Evolutionary conservation across 1,284 basidiomycete genomes (phyloP), one percentile per base, ranked within the genome.

Genomic region (Cryptococcus floricola): DNA sequence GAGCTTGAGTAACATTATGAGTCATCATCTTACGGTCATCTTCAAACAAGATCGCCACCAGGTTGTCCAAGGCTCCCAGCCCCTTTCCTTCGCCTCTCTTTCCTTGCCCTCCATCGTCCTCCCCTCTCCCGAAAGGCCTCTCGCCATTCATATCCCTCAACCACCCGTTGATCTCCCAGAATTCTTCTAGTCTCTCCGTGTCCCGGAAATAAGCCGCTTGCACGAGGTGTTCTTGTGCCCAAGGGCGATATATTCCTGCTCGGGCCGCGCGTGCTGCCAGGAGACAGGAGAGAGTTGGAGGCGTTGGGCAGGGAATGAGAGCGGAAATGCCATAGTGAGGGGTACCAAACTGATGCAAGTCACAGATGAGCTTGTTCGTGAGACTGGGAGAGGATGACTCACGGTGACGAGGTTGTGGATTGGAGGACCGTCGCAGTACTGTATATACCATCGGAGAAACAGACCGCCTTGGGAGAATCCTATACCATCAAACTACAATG

Each of bases 141-240:
- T 73, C 69, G 8, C 56, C 68, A 56, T 73, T 73, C 28, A 80
- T 64, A 60, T 79, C 73, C 16, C 73, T 63, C 41, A 80, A 45
- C 54, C 79, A 81, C 48, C 70, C 67, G 74, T 90, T 93, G 6
- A 82, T 74, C 4, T 78, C 68, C 38, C 89, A 80, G 71, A 97
- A 98, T 9, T 80, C 75, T 6, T 83, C 81, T 47, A 93, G 78
- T 25, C 86, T 84, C n/a, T 77, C 78, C 5, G 89, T 87, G 76
- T 98, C 93, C 41, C 95, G 85, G 76, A 84, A 98, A 77, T 98
- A 98, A 69, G 97, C 92, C 1, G 95, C 95, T 81, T 90, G 88
- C 42, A 96, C 76, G 54, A 95, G 73, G 70, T 94, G 87, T 19
- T 79, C 71, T 73, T 96, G 93, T 0, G 88, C 90, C 85, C 87